Percentiles rank a stretch among this genome's conserved stretches.
These are phyloP conservation scores for Aspergillus avenaceus DNA, from an alignment of 495 filamentous ascomycete genomes.

Conservation along the genomic window DNA sequence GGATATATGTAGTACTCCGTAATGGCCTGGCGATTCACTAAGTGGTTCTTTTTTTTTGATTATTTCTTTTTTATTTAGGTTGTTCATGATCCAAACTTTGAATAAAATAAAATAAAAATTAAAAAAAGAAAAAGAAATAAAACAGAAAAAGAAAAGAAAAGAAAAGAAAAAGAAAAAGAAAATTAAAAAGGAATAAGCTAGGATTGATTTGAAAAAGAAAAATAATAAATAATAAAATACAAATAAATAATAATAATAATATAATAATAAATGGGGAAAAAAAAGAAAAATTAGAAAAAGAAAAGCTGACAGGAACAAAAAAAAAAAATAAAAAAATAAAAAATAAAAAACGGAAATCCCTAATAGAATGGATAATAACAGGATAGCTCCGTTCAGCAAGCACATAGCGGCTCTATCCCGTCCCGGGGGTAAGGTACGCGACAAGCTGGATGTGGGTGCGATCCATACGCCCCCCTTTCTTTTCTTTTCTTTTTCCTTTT, in stretches of 20 bases:
- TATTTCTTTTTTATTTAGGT: slow-evolving; percentile 7
- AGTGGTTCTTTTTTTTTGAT: slow-evolving; percentile 14
- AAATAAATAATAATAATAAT: slow-evolving; percentile 1
- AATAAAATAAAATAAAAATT: slow-evolving; percentile 14
- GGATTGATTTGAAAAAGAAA: slow-evolving; percentile 6
- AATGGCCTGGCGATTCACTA: not conserved
- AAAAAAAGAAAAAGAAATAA: slow-evolving; percentile 6
- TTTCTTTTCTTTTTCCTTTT: slow-evolving; percentile 26
- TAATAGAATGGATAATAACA: not conserved
- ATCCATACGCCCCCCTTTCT: slow-evolving; percentile 19
- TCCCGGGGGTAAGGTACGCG: slow-evolving; percentile 31
- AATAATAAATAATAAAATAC: not conserved
- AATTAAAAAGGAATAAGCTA: slow-evolving; percentile 9
- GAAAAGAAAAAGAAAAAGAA: slow-evolving; percentile 3
- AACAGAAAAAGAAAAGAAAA: slow-evolving; percentile 5
- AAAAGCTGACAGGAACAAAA: not conserved
- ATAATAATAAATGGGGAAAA: slow-evolving; percentile 1
- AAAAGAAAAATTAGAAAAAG: slow-evolving; percentile 1
- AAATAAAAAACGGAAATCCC: slow-evolving; percentile 12
- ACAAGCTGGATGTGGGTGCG: slow-evolving; percentile 13
- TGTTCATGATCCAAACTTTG: slow-evolving; percentile 8
- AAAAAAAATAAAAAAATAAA: slow-evolving; percentile 1
- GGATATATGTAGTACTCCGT: slow-evolving; percentile 27
- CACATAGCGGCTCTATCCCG: slow-evolving; percentile 35
- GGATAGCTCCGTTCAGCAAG: slow-evolving; percentile 21